Evolutionary conservation across 257 asterid species (phyloP).

Genomic region (Lycium barbarum): DNA sequence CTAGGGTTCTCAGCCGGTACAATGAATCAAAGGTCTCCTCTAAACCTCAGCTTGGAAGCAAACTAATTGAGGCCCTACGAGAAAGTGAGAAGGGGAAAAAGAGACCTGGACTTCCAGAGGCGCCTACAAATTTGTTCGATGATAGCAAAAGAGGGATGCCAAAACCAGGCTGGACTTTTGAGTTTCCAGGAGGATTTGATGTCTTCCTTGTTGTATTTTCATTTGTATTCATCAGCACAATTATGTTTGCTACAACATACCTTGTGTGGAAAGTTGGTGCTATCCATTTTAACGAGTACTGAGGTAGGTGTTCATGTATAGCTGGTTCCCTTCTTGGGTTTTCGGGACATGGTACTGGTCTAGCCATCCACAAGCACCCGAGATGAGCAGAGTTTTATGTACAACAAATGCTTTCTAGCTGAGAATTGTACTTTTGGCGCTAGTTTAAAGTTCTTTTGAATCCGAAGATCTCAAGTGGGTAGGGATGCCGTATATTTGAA

Average conservation of each 20-base stretch:
- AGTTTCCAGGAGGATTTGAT: conserved; percentile 72
- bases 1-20: conserved; percentile 88
- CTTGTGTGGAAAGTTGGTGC: conserved; percentile 95
- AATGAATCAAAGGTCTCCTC: conserved; percentile 71
- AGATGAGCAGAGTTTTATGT: not conserved
- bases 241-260: conserved; percentile 87
- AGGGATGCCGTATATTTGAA: conserved; percentile 1
- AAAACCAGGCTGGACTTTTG: conserved; percentile 70
- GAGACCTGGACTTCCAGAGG: conserved; percentile 30
- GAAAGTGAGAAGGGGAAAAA: conserved; percentile 81
- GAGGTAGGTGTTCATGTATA: conserved; percentile 34
- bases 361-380: not conserved
- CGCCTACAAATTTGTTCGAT: conserved; percentile 27
- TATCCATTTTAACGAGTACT: conserved; percentile 86
- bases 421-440: not conserved
- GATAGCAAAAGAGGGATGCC: conserved; percentile 58
- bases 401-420: not conserved
- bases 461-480: not conserved
- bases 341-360: conserved; percentile 9
- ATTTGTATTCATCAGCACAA: conserved; percentile 73
- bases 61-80: conserved; percentile 66
- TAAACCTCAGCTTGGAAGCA: conserved; percentile 69
- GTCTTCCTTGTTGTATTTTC: conserved; percentile 65
- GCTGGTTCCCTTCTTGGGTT: not conserved
- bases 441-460: not conserved